Base-by-base conservation (phyloP, 768 basidiomycete genomes). In the Pulveroboletus frians region DNA sequence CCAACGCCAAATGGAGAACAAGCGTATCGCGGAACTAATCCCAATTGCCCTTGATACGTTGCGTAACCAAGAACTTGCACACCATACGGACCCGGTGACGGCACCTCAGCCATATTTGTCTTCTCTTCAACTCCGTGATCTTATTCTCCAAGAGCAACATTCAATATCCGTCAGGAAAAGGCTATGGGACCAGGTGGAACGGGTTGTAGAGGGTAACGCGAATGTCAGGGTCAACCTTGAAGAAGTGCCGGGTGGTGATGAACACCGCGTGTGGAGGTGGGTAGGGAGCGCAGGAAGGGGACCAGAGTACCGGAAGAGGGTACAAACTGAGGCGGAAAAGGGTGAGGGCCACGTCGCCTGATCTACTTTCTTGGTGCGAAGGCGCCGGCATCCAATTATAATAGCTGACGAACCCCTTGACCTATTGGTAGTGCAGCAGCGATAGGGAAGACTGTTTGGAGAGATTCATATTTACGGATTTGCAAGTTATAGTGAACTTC, bases 231-330 rank as follows among this genome's bases (percentile, higher is more conserved):
- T 81, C 27, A 88, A 86, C 64, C 71, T 91, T 45, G 88, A 88
- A 67, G 92, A 95, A 66, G 78, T 88, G 40, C 76, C 75, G 52
- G 85, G 85, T 56, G 92, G 92, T 10, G 91, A 94, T 67, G 90
- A 92, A 70, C 76, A 84, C 69, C 80, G 89, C 55, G 92, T 92
- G 48, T 95, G 92, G 92, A 73, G 85, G 49, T 95, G 92, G 92
- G 80, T 91, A 27, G 92, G 92, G n/a, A 69, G 69, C 47, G 50
- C 63, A 29, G 61, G 70, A 47, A 60, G 62, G 56, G 68, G 62
- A 34, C 62, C 63, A 54, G 64, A 66, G 43, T 52, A 53, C 49
- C 63, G 67, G 63, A 69, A 69, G 57, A 68, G 67, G 65, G 69
- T 59, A 51, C 59, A 45, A 49, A 52, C 11, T 44, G 57, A 54